These are phyloP conservation scores for Coniosporium apollinis DNA, from an alignment of 495 filamentous ascomycete genomes.

Conservation along the genomic window DNA sequence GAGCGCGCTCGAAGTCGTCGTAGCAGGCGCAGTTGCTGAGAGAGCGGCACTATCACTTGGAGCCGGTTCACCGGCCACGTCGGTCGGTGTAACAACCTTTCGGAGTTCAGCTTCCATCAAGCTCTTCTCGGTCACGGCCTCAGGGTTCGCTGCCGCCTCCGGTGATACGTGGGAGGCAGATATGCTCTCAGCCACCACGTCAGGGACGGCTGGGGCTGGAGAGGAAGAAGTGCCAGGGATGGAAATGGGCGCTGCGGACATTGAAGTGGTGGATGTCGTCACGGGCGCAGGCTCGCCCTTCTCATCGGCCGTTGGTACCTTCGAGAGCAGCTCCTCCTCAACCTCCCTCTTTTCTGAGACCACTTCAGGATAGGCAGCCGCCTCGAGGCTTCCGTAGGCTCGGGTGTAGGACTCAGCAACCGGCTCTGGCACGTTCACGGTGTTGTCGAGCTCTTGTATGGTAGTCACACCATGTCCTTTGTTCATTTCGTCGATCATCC, in stretches of 20 bases:
- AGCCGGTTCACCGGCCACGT: slow-evolving; percentile 19
- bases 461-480: too few species aligned
- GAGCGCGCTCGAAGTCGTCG: not conserved
- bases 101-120: slow-evolving; percentile 13
- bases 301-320: slow-evolving; percentile 1
- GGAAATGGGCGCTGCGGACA: too few species aligned
- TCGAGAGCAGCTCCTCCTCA: slow-evolving; percentile 1
- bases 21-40: slow-evolving; percentile 6
- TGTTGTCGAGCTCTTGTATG: slow-evolving; percentile 19
- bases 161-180: slow-evolving; percentile 6
- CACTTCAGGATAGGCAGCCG: slow-evolving; percentile 38
- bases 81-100: slow-evolving; percentile 7
- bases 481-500: slow-evolving; percentile 13
- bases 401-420: slow-evolving; percentile 58
- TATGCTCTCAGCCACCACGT: slow-evolving; percentile 6
- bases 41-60: slow-evolving; percentile 13
- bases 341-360: slow-evolving; percentile 8
- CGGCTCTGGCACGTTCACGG: slow-evolving; percentile 44
- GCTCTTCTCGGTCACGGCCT: slow-evolving; percentile 12
- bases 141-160: slow-evolving; percentile 12
- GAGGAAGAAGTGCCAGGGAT: not conserved
- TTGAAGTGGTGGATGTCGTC: too few species aligned
- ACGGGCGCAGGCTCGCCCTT: slow-evolving; percentile 20
- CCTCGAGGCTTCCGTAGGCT: slow-evolving; percentile 50
- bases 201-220: slow-evolving; percentile 4